Evolutionary conservation across 768 basidiomycete genomes (phyloP).

Genomic region (Guyanaporus albipodus): DNA sequence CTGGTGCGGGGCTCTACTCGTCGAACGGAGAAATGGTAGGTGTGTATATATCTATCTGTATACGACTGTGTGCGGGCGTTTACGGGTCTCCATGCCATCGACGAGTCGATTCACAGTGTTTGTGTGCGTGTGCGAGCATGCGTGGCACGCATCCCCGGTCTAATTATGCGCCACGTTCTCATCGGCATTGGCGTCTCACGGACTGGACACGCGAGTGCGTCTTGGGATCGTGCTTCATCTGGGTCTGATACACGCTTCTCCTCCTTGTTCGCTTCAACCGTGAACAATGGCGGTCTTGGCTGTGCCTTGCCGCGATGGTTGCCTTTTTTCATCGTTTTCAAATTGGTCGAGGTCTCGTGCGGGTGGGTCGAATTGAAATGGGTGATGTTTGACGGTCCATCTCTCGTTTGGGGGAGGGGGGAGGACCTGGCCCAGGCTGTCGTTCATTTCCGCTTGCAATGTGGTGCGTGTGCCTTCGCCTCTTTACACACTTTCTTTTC

Average conservation of each 20-base stretch:
- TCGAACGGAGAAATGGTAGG: no score
- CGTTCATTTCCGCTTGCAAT: slow-evolving; percentile 10
- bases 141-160: no score
- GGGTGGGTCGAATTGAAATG: slow-evolving; percentile 11
- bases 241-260: slow-evolving; percentile 15
- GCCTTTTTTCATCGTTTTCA: no score
- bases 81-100: neutral
- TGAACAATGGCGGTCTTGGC: neutral
- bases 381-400: neutral
- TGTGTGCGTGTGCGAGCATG: no score
- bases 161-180: no score
- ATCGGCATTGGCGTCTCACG: no score
- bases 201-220: slow-evolving; percentile 1
- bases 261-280: neutral
- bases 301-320: neutral
- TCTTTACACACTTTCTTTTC: no score
- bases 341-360: slow-evolving; percentile 45
- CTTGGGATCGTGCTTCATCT: slow-evolving; percentile 5
- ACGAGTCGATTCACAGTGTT: no score
- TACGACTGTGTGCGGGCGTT: slow-evolving; percentile 1
- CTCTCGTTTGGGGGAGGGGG: slow-evolving; percentile 1
- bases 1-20: no score
- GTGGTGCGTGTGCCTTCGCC: no score
- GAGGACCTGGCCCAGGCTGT: slow-evolving; percentile 6
- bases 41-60: neutral